These are phyloP conservation scores for Daldinia bambusicola DNA, from an alignment of 495 filamentous ascomycete genomes.

Conservation along the genomic window DNA sequence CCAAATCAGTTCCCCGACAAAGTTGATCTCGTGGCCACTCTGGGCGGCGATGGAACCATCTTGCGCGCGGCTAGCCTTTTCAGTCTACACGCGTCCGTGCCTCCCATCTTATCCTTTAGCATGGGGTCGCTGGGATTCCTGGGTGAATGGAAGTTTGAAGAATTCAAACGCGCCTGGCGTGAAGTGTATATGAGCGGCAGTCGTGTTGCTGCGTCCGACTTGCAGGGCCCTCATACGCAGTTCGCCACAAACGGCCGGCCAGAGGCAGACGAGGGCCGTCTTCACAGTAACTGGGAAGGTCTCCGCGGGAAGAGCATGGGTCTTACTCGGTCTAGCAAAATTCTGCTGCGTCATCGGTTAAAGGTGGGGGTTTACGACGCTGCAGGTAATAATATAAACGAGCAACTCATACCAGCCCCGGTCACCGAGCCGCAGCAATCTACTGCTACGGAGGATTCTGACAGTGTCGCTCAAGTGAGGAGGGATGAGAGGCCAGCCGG, in stretches of 20 bases:
- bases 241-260: conserved; percentile 41
- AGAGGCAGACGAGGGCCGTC: conserved; percentile 29
- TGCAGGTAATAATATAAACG: conserved; percentile 64
- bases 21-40: conserved; percentile 84
- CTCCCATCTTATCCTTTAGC: conserved; percentile 93
- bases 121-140: conserved; percentile 97
- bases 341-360: conserved; percentile 86
- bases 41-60: conserved; percentile 97
- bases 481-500: conserved; percentile 39
- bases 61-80: conserved; percentile 91
- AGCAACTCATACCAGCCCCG: conserved; percentile 58
- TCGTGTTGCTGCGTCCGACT: conserved; percentile 59
- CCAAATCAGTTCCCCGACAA: conserved; percentile 66
- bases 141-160: conserved; percentile 94
- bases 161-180: conserved; percentile 88
- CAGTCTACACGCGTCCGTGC: conserved; percentile 80
- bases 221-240: conserved; percentile 58
- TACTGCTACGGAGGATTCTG: conserved; percentile 43
- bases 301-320: conserved; percentile 86
- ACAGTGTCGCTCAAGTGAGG: not conserved
- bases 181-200: conserved; percentile 95
- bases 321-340: conserved; percentile 73
- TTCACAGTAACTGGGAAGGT: conserved; percentile 67
- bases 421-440: conserved; percentile 55
- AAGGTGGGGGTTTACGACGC: conserved; percentile 81